phyloP scores from a whole-genome alignment of 768 basidiomycete species.

The Rubroboletus pulcherrimus region DNA sequence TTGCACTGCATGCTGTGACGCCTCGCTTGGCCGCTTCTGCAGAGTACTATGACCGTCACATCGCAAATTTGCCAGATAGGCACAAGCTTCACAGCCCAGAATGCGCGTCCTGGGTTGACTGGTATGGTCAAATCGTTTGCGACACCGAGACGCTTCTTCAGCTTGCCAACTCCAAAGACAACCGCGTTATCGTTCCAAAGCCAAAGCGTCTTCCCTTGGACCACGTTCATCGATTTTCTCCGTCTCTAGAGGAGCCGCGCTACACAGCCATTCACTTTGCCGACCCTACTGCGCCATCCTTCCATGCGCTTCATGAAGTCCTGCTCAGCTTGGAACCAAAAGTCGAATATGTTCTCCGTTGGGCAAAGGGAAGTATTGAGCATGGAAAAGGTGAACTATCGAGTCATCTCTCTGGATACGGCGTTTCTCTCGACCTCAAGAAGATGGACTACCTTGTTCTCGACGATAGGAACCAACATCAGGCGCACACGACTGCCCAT shows the following conservation, averaged over 20 bases:
- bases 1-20: conserved; percentile 73
- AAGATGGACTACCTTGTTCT: conserved; percentile 95
- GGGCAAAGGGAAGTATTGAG: conserved; percentile 20
- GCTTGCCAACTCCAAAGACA: conserved; percentile 49
- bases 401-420: conserved; percentile 78
- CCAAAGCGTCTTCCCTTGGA: conserved; percentile 66
- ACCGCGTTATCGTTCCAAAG: conserved; percentile 24
- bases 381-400: conserved; percentile 36
- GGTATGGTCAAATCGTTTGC: conserved; percentile 75
- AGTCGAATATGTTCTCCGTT: conserved; percentile 72
- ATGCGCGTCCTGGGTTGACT: conserved; percentile 79
- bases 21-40: conserved; percentile 86
- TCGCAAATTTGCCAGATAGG: conserved; percentile 20
- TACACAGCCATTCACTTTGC: conserved; percentile 79
- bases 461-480: conserved; percentile 64
- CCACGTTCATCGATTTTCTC: conserved; percentile 58
- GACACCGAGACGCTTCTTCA: conserved; percentile 55
- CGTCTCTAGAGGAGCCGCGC: conserved; percentile 43
- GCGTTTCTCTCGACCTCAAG: conserved; percentile 89
- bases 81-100: conserved; percentile 26
- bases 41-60: conserved; percentile 55
- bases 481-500: neutral
- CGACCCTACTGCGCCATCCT: conserved; percentile 58
- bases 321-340: conserved; percentile 49
- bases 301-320: conserved; percentile 65